Evolutionary conservation across 225 moss, liverwort and hornwort species (phyloP), one percentile per base, ranked within the genome.

Genomic region (Marchantia paleacea): DNA sequence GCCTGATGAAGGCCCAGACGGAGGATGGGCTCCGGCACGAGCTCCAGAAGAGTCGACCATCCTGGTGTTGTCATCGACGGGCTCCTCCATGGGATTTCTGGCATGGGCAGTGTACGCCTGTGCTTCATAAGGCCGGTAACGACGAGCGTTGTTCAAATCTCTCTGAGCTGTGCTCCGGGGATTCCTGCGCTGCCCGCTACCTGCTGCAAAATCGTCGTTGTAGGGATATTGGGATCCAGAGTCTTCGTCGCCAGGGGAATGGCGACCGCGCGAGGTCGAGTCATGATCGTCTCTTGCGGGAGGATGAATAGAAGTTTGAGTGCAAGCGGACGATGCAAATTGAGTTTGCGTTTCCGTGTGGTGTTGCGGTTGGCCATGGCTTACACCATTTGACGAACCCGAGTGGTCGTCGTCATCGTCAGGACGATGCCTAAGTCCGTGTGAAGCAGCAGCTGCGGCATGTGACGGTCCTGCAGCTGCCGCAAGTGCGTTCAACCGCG

Each of bases 81-180:
- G 6, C 24, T 53, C 74, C 31, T 60, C 58, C 0, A 0, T 31
- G 31, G 53, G 14, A 39, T 3, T 31, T 30, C 25, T 30, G 26
- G 8, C 29, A 28, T 20, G 48, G 7, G 47, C 18, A 0, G 51
- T 5, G 39, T 29, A 10, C 0, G 39, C 20, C 19, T 22, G 58
- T 11, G 19, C 8, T 76, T 74, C 74, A 28, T 60, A n/a, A 0
- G 39, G 75, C 11, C 30, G 30, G 6, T 54, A 60, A 20, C 11
- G 75, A 76, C 39, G 39, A 76, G 58, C 7, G 8, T 58, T 76
- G 12, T 76, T 58, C 9, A 60, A 39, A 13, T 54, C 75, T 76
- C 60, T 60, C 7, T 60, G 58, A 19, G 60, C 39, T 3, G 39
- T 7, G 4, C 28, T 25, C 29, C 29, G 75, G 4, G 18, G n/a